Evolutionary conservation across 805 yeast genomes (phyloP).

Genomic region (Zygotorulaspora florentina): DNA sequence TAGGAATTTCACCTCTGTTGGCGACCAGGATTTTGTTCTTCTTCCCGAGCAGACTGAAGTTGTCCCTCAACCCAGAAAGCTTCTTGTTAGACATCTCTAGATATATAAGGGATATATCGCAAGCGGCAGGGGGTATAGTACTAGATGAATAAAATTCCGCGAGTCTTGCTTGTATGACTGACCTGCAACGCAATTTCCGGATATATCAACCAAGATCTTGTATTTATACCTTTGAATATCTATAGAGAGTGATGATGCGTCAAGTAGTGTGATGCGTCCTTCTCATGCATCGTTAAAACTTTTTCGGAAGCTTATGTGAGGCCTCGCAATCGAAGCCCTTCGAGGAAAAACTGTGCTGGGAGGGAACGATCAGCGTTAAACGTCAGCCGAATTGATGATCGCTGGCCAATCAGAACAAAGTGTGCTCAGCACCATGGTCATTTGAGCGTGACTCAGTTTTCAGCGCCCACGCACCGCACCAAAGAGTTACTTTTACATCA

Average conservation of each 20-base stretch:
- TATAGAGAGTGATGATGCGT: background rate
- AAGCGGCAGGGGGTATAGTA: too few relatives aligned
- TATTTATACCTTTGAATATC: background rate
- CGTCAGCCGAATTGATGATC: background rate
- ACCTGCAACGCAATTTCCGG: background rate
- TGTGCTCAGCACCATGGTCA: constrained; percentile 9
- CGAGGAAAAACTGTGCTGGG: background rate
- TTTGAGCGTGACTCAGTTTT: constrained; percentile 9
- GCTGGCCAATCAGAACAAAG: constrained; percentile 9
- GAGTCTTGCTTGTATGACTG: constrained; percentile 1
- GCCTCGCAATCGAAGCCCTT: too few relatives aligned
- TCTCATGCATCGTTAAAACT: background rate
- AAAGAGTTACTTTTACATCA: too few relatives aligned
- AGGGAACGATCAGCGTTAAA: background rate
- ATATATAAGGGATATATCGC: background rate
- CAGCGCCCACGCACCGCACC: too few relatives aligned
- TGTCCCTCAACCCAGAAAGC: constrained; percentile 33
- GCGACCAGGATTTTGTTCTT: constrained; percentile 67
- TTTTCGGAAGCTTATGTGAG: background rate
- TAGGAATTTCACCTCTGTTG: constrained; percentile 81
- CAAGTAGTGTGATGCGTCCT: too few relatives aligned
- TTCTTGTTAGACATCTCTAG: constrained; percentile 17
- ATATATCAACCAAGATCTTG: background rate
- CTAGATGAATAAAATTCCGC: background rate
- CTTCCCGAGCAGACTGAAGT: constrained; percentile 36